Base-by-base conservation (phyloP, 768 basidiomycete genomes). In the Amanita inopinata region DNA sequence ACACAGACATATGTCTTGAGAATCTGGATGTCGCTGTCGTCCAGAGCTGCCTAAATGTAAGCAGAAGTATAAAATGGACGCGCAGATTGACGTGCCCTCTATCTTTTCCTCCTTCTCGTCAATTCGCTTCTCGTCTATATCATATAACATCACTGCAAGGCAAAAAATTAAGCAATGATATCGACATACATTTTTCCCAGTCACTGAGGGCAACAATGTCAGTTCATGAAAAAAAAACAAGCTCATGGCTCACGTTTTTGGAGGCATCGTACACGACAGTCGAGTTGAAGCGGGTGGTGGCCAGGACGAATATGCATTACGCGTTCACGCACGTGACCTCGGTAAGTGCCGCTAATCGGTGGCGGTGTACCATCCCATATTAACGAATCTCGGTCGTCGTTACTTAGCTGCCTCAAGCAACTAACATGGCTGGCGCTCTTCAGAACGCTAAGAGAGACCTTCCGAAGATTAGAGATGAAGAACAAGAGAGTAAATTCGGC, bases 11-110 rank as follows among this genome's bases (percentile, higher is more conserved):
- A 98, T 46, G 94, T 99, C 70, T 97, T 96, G 49, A 99, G 78
- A 52, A 99, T 96, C 61, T 98, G 94, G 38, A 99, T 99, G 59
- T 98, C 96, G 51, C 89, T 91, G 54, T 97, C 94, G 57, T 98
- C 96, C 48, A 99, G 80, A 38, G 84, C 94, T 96, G 47, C 18
- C 3, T 3, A 30, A 39, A 2, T 27, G 20, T 20, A 3, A 35
- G 60, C 19, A 55, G 51, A 8, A 24, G 17, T 24, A 19, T 20
- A 35, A 2, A 25, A 7, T 40, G 15, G 45, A 30, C 17, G 2
- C 37, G 41, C 10, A 23, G 19, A 17, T 44, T 11, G 15, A 66
- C 78, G 48, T 51, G 79, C 86, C 78, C 52, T 85, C 78, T 55
- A 97, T 94, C 70, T 96, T 96, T 66, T 91, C 90, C 54, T 93